Conservation (phyloP, 192 early-diverging fungal genomes). For the Glomus cerebriforme region DNA sequence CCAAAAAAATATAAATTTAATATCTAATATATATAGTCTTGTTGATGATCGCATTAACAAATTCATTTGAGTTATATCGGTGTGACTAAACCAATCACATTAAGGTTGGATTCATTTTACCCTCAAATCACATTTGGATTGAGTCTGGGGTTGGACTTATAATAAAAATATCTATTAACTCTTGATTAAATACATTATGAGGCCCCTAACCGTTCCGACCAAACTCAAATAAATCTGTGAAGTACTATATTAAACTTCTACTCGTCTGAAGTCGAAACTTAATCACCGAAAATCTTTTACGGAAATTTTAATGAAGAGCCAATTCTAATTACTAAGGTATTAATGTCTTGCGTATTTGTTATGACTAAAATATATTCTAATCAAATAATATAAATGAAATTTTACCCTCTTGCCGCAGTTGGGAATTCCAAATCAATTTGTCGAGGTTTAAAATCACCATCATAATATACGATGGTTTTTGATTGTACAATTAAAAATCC, state of each 20-base stretch:
- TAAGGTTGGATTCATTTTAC: neutral
- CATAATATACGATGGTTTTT: conserved; percentile 55
- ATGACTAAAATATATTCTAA: neutral
- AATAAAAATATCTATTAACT: neutral
- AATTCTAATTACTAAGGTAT: too few relatives aligned
- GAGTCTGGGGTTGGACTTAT: neutral
- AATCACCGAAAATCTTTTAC: too few relatives aligned
- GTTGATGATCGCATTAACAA: neutral
- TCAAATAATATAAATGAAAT: neutral
- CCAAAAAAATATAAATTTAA: neutral
- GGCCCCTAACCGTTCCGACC: neutral
- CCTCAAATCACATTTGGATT: neutral
- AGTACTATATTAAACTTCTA: neutral
- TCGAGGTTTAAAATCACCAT: conserved; percentile 39
- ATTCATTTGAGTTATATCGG: neutral
- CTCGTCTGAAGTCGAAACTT: too few relatives aligned
- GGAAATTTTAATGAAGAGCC: too few relatives aligned
- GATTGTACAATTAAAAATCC: conserved; percentile 60
- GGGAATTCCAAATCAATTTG: neutral
- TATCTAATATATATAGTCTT: neutral
- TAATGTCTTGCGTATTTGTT: neutral
- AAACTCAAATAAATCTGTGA: neutral
- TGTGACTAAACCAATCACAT: neutral
- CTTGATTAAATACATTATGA: too few relatives aligned
- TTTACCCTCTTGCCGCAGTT: neutral